phyloP scores from a whole-genome alignment of 441 rosid genomes.

The Gossypium davidsonii region DNA sequence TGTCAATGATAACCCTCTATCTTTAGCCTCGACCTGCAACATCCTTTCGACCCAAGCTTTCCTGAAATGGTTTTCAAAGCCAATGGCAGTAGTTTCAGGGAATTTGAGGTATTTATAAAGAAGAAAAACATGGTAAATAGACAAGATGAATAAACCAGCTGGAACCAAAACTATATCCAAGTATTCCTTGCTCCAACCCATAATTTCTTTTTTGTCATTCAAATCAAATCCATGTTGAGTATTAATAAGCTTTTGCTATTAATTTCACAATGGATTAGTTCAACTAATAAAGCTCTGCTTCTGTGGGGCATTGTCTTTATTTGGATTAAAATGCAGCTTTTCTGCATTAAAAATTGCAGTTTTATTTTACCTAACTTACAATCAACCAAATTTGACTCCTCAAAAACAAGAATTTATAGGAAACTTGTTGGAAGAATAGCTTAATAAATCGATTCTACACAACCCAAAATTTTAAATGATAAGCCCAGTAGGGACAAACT shows the following conservation, averaged over 20 bases:
- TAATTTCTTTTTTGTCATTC: background rate
- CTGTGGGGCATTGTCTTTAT: background rate
- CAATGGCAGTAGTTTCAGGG: slow-evolving; percentile 29
- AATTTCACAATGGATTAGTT: slow-evolving; percentile 9
- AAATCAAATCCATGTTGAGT: background rate
- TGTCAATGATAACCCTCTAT: slow-evolving; percentile 10
- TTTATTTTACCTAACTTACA: background rate
- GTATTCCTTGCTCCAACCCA: slow-evolving; percentile 23
- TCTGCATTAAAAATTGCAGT: background rate
- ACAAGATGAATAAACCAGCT: slow-evolving; percentile 30
- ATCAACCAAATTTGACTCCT: background rate
- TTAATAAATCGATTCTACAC: no score
- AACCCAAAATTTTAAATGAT: no score
- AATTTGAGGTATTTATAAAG: slow-evolving; percentile 20
- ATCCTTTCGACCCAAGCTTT: slow-evolving; percentile 35
- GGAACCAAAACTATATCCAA: slow-evolving; percentile 30
- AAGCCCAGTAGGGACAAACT: no score
- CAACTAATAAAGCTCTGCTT: background rate
- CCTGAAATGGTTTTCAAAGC: slow-evolving; percentile 33
- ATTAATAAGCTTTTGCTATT: background rate
- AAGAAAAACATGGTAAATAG: slow-evolving; percentile 31
- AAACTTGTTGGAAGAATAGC: background rate
- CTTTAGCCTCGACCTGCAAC: slow-evolving; percentile 29
- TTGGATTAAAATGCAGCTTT: background rate
- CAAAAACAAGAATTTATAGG: background rate